Conservation (phyloP, 441 rosid species). For the Capsella rubella region DNA sequence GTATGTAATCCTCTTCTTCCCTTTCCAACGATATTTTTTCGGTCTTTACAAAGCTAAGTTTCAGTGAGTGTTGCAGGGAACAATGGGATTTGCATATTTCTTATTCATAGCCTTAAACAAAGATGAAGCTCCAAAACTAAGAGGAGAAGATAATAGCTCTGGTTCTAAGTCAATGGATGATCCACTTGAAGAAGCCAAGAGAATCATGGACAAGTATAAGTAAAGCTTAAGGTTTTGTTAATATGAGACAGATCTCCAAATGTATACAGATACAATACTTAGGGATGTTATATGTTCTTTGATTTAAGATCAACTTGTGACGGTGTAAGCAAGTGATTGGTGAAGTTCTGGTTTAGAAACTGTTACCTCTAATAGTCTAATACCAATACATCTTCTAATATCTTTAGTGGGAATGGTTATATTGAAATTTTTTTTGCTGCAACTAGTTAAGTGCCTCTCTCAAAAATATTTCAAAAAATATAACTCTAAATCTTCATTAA, state of each 20-base stretch:
- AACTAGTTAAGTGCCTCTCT: neutral
- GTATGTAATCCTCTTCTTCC: slow-evolving; percentile 47
- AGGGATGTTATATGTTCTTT: slow-evolving; percentile 1
- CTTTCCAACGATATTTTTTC: neutral
- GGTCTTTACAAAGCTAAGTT: neutral
- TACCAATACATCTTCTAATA: neutral
- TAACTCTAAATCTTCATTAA: no score
- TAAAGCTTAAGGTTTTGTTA: neutral
- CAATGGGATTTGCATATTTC: slow-evolving; percentile 90
- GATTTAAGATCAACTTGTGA: slow-evolving; percentile 12
- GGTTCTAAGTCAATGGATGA: slow-evolving; percentile 55
- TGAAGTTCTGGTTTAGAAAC: neutral
- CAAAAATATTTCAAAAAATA: no score
- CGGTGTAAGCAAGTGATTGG: neutral
- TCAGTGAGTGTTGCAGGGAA: slow-evolving; percentile 61
- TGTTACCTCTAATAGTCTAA: neutral
- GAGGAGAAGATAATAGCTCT: slow-evolving; percentile 49
- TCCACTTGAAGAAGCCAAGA: slow-evolving; percentile 85
- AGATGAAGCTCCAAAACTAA: slow-evolving; percentile 52
- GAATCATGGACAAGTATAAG: slow-evolving; percentile 96
- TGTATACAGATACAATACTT: slow-evolving; percentile 29
- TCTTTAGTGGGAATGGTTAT: neutral
- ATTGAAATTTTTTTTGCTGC: slow-evolving; percentile 2
- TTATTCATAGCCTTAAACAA: slow-evolving; percentile 83
- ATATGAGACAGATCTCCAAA: slow-evolving; percentile 1